These are phyloP conservation scores for Exophiala calicioides DNA, from an alignment of 2,329 filamentous ascomycete genomes.

Conservation along the genomic window DNA sequence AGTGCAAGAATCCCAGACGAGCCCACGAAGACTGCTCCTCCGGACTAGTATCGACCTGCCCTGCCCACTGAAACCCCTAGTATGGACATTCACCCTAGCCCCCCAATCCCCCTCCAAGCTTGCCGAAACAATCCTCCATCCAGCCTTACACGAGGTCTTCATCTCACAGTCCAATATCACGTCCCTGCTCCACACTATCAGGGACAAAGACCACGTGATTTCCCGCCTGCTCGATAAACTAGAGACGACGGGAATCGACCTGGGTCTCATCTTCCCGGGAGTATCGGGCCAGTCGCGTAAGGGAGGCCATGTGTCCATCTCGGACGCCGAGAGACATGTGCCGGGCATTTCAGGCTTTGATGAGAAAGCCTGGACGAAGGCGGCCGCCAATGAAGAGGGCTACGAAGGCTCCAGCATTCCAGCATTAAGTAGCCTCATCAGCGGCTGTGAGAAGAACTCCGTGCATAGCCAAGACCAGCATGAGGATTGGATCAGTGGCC, in stretches of 20 bases:
- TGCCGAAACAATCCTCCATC: slow-evolving; percentile 54
- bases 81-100: slow-evolving; percentile 54
- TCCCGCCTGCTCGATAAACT: slow-evolving; percentile 60
- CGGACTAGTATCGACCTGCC: slow-evolving; percentile 54
- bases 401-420: slow-evolving; percentile 24
- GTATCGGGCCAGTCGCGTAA: slow-evolving; percentile 46
- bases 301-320: slow-evolving; percentile 47
- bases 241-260: slow-evolving; percentile 56
- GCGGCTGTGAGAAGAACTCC: slow-evolving; percentile 26
- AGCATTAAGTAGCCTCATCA: slow-evolving; percentile 19
- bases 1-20: slow-evolving; percentile 28
- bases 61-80: slow-evolving; percentile 53
- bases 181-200: slow-evolving; percentile 52
- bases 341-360: slow-evolving; percentile 58
- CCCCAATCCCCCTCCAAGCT: slow-evolving; percentile 44
- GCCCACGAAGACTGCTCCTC: slow-evolving; percentile 45
- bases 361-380: slow-evolving; percentile 47
- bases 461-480: slow-evolving; percentile 20
- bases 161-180: slow-evolving; percentile 50
- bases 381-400: slow-evolving; percentile 29
- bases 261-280: slow-evolving; percentile 59
- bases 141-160: slow-evolving; percentile 53
- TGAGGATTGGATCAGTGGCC: slow-evolving; percentile 20
- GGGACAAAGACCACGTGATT: slow-evolving; percentile 61
- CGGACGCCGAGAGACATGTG: slow-evolving; percentile 55